Evolutionary conservation across 805 yeast genomes (phyloP), one percentile per base, ranked within the genome.

Genomic region (Candida yuanshanica): DNA sequence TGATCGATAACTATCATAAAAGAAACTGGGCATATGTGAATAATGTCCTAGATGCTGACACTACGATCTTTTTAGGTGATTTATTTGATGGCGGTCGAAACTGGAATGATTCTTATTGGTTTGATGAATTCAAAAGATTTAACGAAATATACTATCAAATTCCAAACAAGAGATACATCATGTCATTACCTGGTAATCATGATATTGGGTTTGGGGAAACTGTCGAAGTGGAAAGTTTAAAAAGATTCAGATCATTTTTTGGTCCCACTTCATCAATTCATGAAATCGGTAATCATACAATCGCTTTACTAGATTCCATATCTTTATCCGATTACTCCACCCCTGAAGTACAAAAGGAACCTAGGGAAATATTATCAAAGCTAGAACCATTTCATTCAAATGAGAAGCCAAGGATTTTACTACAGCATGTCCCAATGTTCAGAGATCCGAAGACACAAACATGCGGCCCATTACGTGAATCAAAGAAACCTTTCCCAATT

Each of bases 11-110:
- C 49, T 90, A 87, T 54, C 80, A 88, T 51, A 81, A 76, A 47
- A 71, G 89, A 40, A 89, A 91, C 59, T 79, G 86, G 72, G 72
- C 75, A 51, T 66, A 68, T 44, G 62, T 82, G 31, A 82, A 83
- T 46, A 48, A 63, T 7, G 48, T 63, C 3, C 68, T 93, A 39
- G 75, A 77, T 26, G 96, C 98, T 0, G 83, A 89, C 53, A 68
- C 83, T 2, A 77, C 79, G 5, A 62, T 91, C 5, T 91, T 88
- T 57, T 64, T 93, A 21, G 99, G 99, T 3, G 99, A 93, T 59
- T 62, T 91, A 51, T 84, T 91, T 58, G 99, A 93, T 63, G 97
- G 97, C 11, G 98, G 98, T 0, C 70, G 99, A 43, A 82, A 81
- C 41, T 89, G 95, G 91, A 76, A 74, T 31, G 78, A 76, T 46